phyloP scores from a whole-genome alignment of 2,329 filamentous ascomycete genomes.

The Claviceps maximensis region DNA sequence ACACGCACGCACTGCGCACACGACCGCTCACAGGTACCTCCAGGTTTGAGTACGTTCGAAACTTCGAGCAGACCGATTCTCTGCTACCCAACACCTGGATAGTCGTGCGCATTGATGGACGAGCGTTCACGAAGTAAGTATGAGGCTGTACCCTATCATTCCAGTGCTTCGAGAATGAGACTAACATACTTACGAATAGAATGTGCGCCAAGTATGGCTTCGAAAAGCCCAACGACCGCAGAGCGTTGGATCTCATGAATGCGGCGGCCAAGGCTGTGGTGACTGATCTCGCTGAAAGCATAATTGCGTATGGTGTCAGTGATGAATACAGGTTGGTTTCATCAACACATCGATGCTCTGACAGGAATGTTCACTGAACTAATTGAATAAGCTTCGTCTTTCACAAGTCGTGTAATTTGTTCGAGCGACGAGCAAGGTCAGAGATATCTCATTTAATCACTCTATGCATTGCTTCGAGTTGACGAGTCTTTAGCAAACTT shows the following conservation, averaged over 20 bases:
- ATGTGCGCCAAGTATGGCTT: constrained; percentile 76
- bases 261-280: constrained; percentile 75
- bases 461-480: not conserved
- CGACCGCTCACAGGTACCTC: constrained; percentile 1
- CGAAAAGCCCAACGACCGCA: constrained; percentile 80
- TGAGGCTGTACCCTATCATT: no score
- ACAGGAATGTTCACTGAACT: constrained; percentile 2
- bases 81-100: constrained; percentile 91
- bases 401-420: constrained; percentile 67
- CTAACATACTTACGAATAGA: constrained; percentile 28
- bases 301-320: constrained; percentile 82
- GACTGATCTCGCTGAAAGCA: constrained; percentile 69
- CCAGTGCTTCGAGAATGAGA: not conserved
- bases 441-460: constrained; percentile 11
- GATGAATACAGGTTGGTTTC: constrained; percentile 70
- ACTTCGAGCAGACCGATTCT: constrained; percentile 70
- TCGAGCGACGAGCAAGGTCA: constrained; percentile 72
- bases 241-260: constrained; percentile 90
- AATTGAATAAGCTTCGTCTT: constrained; percentile 59
- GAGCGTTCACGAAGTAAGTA: constrained; percentile 98
- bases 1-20: not conserved
- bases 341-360: not conserved
- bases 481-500: constrained; percentile 52
- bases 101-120: constrained; percentile 83
- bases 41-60: constrained; percentile 88